Evolutionary conservation across 1,284 basidiomycete species (phyloP), one percentile per base, ranked within the genome.

Genomic region (Pseudozyma tsukubaensis): DNA sequence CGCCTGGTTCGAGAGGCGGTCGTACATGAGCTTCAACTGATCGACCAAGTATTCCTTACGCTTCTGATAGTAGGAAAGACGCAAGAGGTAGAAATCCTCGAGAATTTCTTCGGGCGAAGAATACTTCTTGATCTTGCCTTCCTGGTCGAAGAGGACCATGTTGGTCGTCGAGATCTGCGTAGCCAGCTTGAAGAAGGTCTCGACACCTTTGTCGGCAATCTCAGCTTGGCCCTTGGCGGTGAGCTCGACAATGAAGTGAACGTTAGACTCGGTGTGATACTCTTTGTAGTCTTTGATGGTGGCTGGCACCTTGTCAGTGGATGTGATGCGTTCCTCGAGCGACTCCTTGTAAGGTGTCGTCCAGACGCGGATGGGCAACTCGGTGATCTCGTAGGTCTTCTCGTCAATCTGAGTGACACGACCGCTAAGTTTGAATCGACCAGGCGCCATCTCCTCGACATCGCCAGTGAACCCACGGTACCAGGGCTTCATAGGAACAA

Each of bases 91-190:
- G 85, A 97, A 99, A 54, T 97, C 96, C 69, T 93, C 91, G 53
- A 99, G 85, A 65, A 99, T 94, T 81, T 95, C 92, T 83, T 98
- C 96, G 0, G 97, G 90, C 2, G 91, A 89, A 19, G 89, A 86
- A 85, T 98, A 99, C 86, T 92, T 97, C 86, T 92, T 94, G 87
- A 99, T 97, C 87, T 97, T 97, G 80, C 94, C 92, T 34, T 96
- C 91, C 72, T 93, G 89, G 85, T 98, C 95, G 85, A 99, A 99
- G 85, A 94, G 94, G 10, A 99, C 97, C 97, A 99, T 98, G 87
- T 99, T 99, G 83, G 89, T 89, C 10, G 94, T 97, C 83, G 88
- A 92, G 83, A 98, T 86, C 82, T 94, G 92, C 45, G 88, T 86
- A 4, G 90, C 90, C 55, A 97, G 86, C 86, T 96, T 97, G 90